Evolutionary conservation across 768 basidiomycete species (phyloP), one percentile per base, ranked within the genome.

Genomic region (Rickenella mellea): DNA sequence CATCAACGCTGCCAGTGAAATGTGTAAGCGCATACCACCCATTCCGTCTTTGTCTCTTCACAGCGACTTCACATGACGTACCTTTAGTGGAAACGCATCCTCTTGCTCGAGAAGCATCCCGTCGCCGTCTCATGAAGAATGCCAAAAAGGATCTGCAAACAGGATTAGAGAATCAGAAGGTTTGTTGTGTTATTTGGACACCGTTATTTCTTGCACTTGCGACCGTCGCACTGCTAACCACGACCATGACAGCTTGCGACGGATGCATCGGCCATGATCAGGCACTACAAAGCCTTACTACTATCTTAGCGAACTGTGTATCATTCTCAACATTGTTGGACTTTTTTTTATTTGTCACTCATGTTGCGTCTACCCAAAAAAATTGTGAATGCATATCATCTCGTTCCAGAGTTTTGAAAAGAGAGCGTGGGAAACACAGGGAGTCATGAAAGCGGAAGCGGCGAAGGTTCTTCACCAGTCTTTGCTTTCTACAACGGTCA

Each of bases 251-350:
- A 68, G 65, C 51, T 70, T 21, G 62, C 57, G 6, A 54, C 53
- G 32, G 66, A 69, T 46, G 64, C 67, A 7, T 52, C 59, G 22
- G 60, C 57, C 15, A 52, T 66, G 38, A 63, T 69, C 51, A 68
- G 59, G 35, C 58, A 67, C 43, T 70, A 67, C 43, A 69, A 70
- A 45, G 57, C 66, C 35, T 37, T 61, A 7, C 47, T 69, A 35
- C 47, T 55, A 31, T 41, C 55, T 14, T 42, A 46, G 27, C 42
- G 26, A 40, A 48, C 41, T n/a, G 10, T 36, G 33, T 36, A 36
- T 36, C 33, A 21, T 36, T 36, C 33, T 6, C 6, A 6, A n/a
- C n/a, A n/a, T n/a, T n/a, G n/a, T n/a, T n/a, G n/a, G n/a, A n/a
- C n/a, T n/a, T n/a, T n/a, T n/a, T n/a, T n/a, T n/a, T n/a, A n/a